Base-by-base conservation (phyloP, 495 filamentous ascomycete genomes). In the Rhizodiscina lignyota region DNA sequence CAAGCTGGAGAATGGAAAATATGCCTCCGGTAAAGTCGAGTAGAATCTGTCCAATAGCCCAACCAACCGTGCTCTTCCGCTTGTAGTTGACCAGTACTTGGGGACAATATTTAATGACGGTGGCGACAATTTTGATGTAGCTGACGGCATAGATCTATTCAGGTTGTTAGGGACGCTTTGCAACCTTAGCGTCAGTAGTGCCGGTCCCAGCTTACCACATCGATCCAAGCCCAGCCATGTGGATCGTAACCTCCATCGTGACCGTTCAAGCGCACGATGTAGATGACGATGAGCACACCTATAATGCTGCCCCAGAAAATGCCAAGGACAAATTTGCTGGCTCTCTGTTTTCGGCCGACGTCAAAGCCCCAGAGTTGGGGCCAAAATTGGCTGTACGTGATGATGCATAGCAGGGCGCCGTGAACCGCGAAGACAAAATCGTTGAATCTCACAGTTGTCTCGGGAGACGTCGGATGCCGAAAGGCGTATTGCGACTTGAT, bases 101-200 rank as follows among this genome's bases (percentile, higher is more conserved):
- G 10, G 89, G 91, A 24, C 79, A 68, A 56, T 96, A 97, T 53
- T 97, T 97, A 45, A 93, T 63, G 3, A 93, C 49, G 0, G 83
- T 92, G 30, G 92, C 69, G 17, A 85, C 45, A n/a, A 97, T 62
- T 55, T 97, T 97, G 53, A 89, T 66, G 47, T 83, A 92, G 13
- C 78, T 78, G 17, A 89, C 56, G 11, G 71, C 64, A 56, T 94
- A 94, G 29, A 91, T 64, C 79, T 81, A 40, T 11, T 16, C 24
- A 5, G 18, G 4, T n/a, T n/a, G n/a, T n/a, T n/a, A 10, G 26
- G 34, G 20, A 30, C n/a, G 24, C 10, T 21, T 13, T 20, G 27
- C 40, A 38, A 45, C 35, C 38, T 28, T 18, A 26, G 27, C 19
- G 23, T 13, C 27, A 21, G 11, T 15, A 15, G 4, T 16, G 16